These are phyloP conservation scores for Rhodotorula sp. DNA, from an alignment of 1,284 basidiomycete genomes.

Conservation along the genomic window DNA sequence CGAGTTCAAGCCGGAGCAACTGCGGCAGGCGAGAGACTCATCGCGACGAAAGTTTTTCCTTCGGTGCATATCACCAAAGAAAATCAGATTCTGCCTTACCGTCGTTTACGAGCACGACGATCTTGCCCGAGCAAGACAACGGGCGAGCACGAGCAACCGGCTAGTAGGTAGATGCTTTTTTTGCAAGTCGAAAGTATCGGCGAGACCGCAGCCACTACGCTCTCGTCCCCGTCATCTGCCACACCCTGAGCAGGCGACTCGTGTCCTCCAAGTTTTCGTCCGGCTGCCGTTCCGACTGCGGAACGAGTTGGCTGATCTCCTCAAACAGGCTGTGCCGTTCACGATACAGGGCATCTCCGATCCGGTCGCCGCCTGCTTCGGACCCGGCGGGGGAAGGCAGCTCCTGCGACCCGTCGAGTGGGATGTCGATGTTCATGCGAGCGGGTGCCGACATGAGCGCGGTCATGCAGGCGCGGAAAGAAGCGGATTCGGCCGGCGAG, in stretches of 20 bases:
- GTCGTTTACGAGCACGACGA: too few relatives aligned
- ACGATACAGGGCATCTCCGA: slow-evolving; percentile 32
- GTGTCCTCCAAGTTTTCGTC: slow-evolving; percentile 44
- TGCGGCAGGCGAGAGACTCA: too few relatives aligned
- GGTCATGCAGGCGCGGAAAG: slow-evolving; percentile 49
- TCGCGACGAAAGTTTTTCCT: too few relatives aligned
- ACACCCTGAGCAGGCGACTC: slow-evolving; percentile 11
- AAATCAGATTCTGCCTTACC: too few relatives aligned
- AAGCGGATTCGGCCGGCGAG: slow-evolving; percentile 44
- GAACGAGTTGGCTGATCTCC: slow-evolving; percentile 46
- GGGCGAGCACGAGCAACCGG: too few relatives aligned
- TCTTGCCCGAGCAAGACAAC: too few relatives aligned
- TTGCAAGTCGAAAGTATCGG: too few relatives aligned
- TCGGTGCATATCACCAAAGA: too few relatives aligned
- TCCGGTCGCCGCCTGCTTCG: not conserved
- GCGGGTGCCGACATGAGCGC: slow-evolving; percentile 43
- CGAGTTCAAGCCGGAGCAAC: too few relatives aligned
- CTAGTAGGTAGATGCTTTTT: too few relatives aligned
- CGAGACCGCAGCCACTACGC: not conserved
- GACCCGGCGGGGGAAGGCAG: not conserved
- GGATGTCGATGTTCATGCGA: slow-evolving; percentile 25
- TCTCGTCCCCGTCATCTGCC: slow-evolving; percentile 1
- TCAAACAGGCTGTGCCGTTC: slow-evolving; percentile 46
- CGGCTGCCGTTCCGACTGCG: slow-evolving; percentile 45
- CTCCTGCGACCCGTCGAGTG: slow-evolving; percentile 1